Evolutionary conservation across 1,284 basidiomycete genomes (phyloP).

Genomic region (Volvariella surrecta): DNA sequence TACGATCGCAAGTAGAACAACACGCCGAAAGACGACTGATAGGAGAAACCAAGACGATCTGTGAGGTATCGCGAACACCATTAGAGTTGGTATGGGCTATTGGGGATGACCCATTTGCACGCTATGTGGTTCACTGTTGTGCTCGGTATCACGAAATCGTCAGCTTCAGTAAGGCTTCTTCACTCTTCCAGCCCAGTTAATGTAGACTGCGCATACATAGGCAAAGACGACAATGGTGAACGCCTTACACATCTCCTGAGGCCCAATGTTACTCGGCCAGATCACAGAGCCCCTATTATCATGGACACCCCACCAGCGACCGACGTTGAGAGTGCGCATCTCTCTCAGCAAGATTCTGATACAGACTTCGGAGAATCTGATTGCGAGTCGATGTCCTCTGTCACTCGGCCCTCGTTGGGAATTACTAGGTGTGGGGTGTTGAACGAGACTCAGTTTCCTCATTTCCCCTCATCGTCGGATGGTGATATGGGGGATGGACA

Average conservation of each 20-base stretch:
- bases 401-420: no score
- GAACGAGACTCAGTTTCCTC: neutral
- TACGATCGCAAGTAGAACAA: slow-evolving; percentile 18
- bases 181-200: slow-evolving; percentile 1
- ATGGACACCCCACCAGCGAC: slow-evolving; percentile 69
- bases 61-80: slow-evolving; percentile 57
- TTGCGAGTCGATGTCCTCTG: neutral
- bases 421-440: neutral
- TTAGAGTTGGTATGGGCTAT: slow-evolving; percentile 65
- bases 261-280: slow-evolving; percentile 60
- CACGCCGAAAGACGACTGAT: slow-evolving; percentile 25
- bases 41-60: slow-evolving; percentile 43
- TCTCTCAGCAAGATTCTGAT: slow-evolving; percentile 41
- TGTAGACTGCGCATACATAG: slow-evolving; percentile 24
- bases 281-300: slow-evolving; percentile 28
- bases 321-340: slow-evolving; percentile 42
- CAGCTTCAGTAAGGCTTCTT: slow-evolving; percentile 59
- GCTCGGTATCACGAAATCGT: slow-evolving; percentile 71
- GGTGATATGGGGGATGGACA: neutral
- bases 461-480: neutral
- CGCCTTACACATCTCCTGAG: slow-evolving; percentile 72
- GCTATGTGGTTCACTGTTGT: slow-evolving; percentile 75
- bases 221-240: slow-evolving; percentile 54
- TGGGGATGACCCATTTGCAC: slow-evolving; percentile 57
- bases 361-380: slow-evolving; percentile 25